A percentile compares a stretch with the other conserved stretches of the same genome.
Evolutionary conservation across 2,329 filamentous ascomycete species (phyloP).

Genomic region (Diplodia corticola): DNA sequence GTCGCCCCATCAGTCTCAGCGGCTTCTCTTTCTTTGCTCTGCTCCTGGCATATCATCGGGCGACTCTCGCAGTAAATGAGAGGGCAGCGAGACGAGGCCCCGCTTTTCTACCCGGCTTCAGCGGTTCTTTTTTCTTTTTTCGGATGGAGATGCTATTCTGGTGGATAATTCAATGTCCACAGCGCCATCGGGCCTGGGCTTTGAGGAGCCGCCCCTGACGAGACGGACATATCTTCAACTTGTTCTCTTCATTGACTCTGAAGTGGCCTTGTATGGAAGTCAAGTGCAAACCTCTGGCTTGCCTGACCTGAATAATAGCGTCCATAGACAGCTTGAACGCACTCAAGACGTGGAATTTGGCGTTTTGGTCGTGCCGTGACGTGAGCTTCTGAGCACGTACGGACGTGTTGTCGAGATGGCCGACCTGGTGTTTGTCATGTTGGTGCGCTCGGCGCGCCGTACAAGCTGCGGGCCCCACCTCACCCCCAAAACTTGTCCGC

Average conservation of each 20-base stretch:
- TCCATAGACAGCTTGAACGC: not conserved
- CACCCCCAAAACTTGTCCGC: not conserved
- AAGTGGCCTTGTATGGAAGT: not conserved
- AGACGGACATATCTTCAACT: not conserved
- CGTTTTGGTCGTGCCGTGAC: not conserved
- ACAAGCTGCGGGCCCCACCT: conserved; percentile 10
- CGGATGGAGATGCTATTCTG: not conserved
- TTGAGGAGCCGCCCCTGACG: not conserved
- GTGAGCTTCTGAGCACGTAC: too few relatives aligned
- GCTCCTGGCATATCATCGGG: not conserved
- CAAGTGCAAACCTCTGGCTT: not conserved
- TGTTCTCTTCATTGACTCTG: not conserved
- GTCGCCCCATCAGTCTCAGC: conserved; percentile 3
- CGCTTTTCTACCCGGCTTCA: not conserved
- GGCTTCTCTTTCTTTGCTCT: not conserved
- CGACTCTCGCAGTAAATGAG: not conserved
- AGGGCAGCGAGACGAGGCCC: not conserved
- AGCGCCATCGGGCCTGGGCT: not conserved
- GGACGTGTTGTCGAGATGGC: not conserved
- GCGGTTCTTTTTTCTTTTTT: not conserved
- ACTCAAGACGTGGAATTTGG: not conserved
- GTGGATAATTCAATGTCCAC: conserved; percentile 1
- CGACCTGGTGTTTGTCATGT: not conserved
- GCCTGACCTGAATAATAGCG: not conserved
- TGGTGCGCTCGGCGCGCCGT: not conserved